Base-by-base conservation (phyloP, 805 yeast species). In the Candida coleopterorum region DNA sequence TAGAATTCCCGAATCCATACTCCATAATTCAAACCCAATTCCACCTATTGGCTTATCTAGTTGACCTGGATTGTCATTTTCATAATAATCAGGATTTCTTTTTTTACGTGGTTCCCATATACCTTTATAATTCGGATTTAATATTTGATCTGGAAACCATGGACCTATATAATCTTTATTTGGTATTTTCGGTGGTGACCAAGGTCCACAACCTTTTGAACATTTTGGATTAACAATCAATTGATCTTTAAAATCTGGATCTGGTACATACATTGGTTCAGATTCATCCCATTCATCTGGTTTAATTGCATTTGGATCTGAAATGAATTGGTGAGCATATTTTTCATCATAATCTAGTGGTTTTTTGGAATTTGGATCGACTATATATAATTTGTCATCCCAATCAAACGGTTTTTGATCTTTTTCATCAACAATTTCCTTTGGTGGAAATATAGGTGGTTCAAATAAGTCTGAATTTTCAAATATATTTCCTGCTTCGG, bases 11-110 rank as follows among this genome's bases (percentile, higher is more conserved):
- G 70, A 69, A 45, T 85, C 81, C 80, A 88, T 82, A 32, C 90
- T 75, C 95, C 96, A 88, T 44, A 88, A 65, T 58, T 88, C 97
- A 52, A 89, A 85, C 7, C 95, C 96, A 30, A 87, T 49, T 9
- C 84, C 95, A 17, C 88, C 89, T 44, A 86, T 75, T 23, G 79
- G 75, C 18, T 34, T 22, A 47, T 76, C 80, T 40, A 81, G 58
- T 45, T 78, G 66, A 9, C 81, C 66, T 4, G 93, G 88, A 4
- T 49, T 62, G 0, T 37, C 34, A 50, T 80, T 86, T 47, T 74
- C 79, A 46, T 58, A 75, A 58, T 72, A 85, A 24, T 75, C 69
- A 5, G 96, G 95, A 53, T 88, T 89, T 12, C 76, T 58, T 42
- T 84, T 74, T 46, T 48, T 52, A 35, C 74, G 72, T 24, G 94